Evolutionary conservation across 495 filamentous ascomycete species (phyloP).

Genomic region (Penicillium samsonianum): DNA sequence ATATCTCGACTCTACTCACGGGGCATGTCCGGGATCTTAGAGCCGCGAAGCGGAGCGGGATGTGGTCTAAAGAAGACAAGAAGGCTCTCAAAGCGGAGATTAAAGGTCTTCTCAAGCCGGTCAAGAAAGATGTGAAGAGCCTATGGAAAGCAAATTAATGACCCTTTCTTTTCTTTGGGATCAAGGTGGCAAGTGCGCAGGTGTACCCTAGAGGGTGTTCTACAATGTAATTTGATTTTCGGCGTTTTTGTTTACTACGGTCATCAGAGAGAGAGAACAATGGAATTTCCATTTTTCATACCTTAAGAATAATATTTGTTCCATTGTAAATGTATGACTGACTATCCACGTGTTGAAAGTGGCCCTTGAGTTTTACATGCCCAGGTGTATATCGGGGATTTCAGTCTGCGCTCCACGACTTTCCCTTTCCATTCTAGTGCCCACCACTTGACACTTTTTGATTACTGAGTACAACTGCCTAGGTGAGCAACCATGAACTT

Average conservation of each 20-base stretch:
- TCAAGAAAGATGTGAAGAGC: conserved; percentile 20
- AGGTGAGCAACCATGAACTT: too few species aligned
- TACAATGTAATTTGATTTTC: background rate
- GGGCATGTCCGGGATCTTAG: conserved; percentile 16
- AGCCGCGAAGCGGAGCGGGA: conserved; percentile 19
- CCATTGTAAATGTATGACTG: too few species aligned
- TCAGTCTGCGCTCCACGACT: too few species aligned
- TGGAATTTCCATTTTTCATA: too few species aligned
- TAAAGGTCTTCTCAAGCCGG: conserved; percentile 15
- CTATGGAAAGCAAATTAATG: conserved; percentile 16
- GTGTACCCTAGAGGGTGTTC: background rate
- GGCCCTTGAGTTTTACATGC: too few species aligned
- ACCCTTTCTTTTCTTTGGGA: background rate
- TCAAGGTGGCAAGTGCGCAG: background rate
- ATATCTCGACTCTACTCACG: conserved; percentile 12
- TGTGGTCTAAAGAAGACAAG: conserved; percentile 22
- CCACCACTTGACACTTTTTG: too few species aligned
- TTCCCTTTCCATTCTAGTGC: too few species aligned
- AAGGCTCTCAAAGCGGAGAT: conserved; percentile 24
- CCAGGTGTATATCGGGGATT: too few species aligned
- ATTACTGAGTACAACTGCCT: too few species aligned
- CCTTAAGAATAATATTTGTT: too few species aligned
- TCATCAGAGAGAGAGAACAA: too few species aligned
- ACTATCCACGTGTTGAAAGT: too few species aligned
- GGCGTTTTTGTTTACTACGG: background rate